phyloP scores from a whole-genome alignment of 1,139 yeast genomes.

The Suhomyces wounanorum region DNA sequence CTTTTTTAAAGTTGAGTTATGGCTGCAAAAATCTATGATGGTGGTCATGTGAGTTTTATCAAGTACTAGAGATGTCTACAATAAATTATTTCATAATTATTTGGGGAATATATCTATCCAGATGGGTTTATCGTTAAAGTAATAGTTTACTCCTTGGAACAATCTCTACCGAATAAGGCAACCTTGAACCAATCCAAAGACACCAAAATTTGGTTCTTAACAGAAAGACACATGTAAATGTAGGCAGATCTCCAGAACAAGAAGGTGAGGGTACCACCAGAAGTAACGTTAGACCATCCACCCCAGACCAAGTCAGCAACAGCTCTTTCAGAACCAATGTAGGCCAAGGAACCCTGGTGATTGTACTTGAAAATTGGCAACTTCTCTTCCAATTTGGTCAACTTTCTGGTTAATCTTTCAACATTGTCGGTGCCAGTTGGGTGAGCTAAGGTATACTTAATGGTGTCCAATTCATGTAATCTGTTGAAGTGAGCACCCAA shows the following conservation, averaged over 20 bases:
- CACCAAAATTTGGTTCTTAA: constrained; percentile 83
- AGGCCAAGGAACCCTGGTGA: constrained; percentile 76
- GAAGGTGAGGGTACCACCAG: constrained; percentile 86
- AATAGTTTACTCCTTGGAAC: constrained; percentile 51
- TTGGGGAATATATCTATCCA: constrained; percentile 1
- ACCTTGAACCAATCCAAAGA: constrained; percentile 88
- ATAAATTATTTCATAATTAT: not conserved
- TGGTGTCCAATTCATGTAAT: constrained; percentile 65
- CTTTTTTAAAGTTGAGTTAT: not conserved
- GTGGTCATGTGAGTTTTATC: too few relatives aligned
- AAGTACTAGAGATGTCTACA: too few relatives aligned
- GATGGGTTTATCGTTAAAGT: not conserved
- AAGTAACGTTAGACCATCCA: constrained; percentile 75
- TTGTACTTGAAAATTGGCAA: constrained; percentile 63
- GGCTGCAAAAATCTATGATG: constrained; percentile 7
- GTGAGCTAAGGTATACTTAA: constrained; percentile 45
- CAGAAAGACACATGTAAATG: constrained; percentile 87
- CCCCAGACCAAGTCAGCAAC: constrained; percentile 93
- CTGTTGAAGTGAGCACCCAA: constrained; percentile 72
- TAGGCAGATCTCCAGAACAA: constrained; percentile 95
- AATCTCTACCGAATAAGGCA: constrained; percentile 85
- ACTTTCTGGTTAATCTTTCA: constrained; percentile 44
- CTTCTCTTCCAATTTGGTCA: constrained; percentile 43
- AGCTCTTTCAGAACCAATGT: constrained; percentile 88
- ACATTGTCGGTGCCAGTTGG: constrained; percentile 33